Evolutionary conservation across 306 rosid genomes (phyloP).

Genomic region (Medicago truncatula): MtrunA17r5.0-ANR NC_053045.1:44404501-44405000

Average conservation of each 20-base stretch:
- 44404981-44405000: constrained; percentile 58
- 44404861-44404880: constrained; percentile 29
- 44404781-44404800: not conserved
- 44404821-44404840: constrained; percentile 43
- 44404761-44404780: constrained; percentile 30
- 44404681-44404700: too few species aligned
- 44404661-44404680: too few species aligned
- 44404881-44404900: constrained; percentile 33
- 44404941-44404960: constrained; percentile 76
- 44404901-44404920: constrained; percentile 37
- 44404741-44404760: not conserved
- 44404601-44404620: too few species aligned
- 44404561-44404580: too few species aligned
- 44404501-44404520: too few species aligned
- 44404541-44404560: too few species aligned
- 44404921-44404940: constrained; percentile 53
- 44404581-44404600: too few species aligned
- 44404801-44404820: not conserved
- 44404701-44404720: too few species aligned
- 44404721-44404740: too few species aligned
- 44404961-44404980: constrained; percentile 68
- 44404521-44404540: too few species aligned
- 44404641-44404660: too few species aligned
- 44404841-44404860: constrained; percentile 36
- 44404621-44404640: too few species aligned